Conservation (phyloP, 2,329 filamentous ascomycete genomes). For the Esteya vermicola region DNA sequence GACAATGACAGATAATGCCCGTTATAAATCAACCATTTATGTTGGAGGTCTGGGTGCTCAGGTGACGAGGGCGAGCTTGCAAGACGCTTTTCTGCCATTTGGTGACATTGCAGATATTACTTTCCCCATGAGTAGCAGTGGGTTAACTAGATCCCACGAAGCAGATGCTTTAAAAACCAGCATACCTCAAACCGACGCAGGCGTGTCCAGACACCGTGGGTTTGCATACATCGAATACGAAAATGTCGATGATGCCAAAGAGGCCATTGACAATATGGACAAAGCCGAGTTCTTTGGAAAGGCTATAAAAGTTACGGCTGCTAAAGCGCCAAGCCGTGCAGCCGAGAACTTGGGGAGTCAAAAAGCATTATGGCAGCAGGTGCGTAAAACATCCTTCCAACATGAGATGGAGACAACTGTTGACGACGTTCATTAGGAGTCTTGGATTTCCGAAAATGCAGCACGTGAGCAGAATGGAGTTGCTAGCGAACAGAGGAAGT, state of each 20-base stretch:
- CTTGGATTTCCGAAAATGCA: constrained; percentile 80
- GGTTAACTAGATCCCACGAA: constrained; percentile 36
- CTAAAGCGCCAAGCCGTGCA: constrained; percentile 80
- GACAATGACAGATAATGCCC: constrained; percentile 66
- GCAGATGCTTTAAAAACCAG: too few relatives aligned
- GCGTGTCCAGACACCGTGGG: constrained; percentile 48
- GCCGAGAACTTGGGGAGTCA: constrained; percentile 84
- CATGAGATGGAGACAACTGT: background rate
- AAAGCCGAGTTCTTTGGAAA: constrained; percentile 88
- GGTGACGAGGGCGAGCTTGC: constrained; percentile 61
- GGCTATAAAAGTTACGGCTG: constrained; percentile 80
- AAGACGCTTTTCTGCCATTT: constrained; percentile 91
- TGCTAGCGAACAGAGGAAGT: constrained; percentile 37
- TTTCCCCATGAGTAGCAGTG: constrained; percentile 73
- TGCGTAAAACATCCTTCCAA: constrained; percentile 23
- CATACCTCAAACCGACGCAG: background rate
- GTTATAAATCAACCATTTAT: constrained; percentile 84
- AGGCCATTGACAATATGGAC: constrained; percentile 99
- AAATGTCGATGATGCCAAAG: constrained; percentile 67
- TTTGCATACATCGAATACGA: constrained; percentile 98
- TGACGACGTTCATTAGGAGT: constrained; percentile 53
- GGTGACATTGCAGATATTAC: constrained; percentile 89
- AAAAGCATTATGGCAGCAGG: constrained; percentile 95
- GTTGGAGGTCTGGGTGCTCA: constrained; percentile 75
- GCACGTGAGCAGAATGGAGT: constrained; percentile 65